Base-by-base conservation (phyloP, 1,139 yeast genomes). In the Scheffersomyces illinoinensis region DNA sequence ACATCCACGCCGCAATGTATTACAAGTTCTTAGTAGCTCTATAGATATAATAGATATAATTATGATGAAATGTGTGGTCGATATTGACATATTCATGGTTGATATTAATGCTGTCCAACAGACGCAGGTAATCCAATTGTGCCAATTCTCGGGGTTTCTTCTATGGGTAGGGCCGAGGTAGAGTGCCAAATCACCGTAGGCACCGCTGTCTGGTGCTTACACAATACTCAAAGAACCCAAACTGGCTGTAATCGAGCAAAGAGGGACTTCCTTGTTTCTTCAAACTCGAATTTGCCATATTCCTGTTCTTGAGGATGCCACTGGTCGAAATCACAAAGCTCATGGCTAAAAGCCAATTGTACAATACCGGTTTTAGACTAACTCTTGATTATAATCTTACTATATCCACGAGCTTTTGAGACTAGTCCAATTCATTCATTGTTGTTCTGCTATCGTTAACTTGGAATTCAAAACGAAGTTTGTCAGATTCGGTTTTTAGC, bases 401-500 rank as follows among this genome's bases (percentile, higher is more conserved):
- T 24, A 59, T 63, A 59, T 12, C 50, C 50, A 20, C 24, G 19
- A 2, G 24, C 14, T 5, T 24, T 14, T 56, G 55, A 24, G 56
- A 47, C 48, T 24, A 47, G 21, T 77, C 80, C 51, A 74, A 62
- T n/a, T 66, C 67, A 33, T 70, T 70, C 71, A 85, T 76, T 59
- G 73, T 75, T 6, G 68, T 59, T 63, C 79, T 81, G 18, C 85
- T 81, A 59, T 78, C 80, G 53, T 73, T 72, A 17, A 92, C 81
- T 71, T 91, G 96, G 60, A 91, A 66, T 61, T 85, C 85, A 62
- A 93, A 72, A 33, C 93, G 80, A 66, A 89, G 93, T 66, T 90
- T 86, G 2, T 97, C 97, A 0, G n/a, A 97, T 91, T 62, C 86
- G 70, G 55, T 84, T 66, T 3, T 76, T 75, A 39, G 82, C 75